phyloP scores from a whole-genome alignment of 1,284 basidiomycete genomes.

The Cryptococcus sp. region DNA sequence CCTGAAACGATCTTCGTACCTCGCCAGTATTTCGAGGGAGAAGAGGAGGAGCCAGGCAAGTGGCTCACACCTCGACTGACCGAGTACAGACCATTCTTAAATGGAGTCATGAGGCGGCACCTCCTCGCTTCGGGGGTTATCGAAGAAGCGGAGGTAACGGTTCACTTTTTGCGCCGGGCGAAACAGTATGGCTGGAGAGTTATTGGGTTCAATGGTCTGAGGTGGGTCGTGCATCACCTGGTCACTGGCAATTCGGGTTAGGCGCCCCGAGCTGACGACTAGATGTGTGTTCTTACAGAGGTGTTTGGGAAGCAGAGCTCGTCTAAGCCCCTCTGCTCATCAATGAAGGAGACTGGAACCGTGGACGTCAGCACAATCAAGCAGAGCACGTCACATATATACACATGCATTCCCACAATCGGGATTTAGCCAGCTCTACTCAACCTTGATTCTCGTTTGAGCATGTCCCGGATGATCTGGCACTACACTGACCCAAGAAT shows the following conservation, averaged over 20 bases:
- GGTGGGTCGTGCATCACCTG: slow-evolving; percentile 22
- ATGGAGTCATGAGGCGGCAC: slow-evolving; percentile 40
- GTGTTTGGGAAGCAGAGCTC: slow-evolving; percentile 46
- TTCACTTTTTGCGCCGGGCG: slow-evolving; percentile 27
- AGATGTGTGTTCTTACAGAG: slow-evolving; percentile 16
- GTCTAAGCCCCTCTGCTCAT: not conserved
- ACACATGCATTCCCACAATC: too few relatives aligned
- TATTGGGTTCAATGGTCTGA: slow-evolving; percentile 48
- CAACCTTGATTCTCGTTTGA: not conserved
- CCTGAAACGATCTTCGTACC: too few relatives aligned
- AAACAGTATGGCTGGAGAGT: slow-evolving; percentile 28
- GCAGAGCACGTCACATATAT: too few relatives aligned
- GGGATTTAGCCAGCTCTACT: not conserved
- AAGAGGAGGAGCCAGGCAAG: not conserved
- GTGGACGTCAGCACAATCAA: too few relatives aligned
- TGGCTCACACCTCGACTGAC: slow-evolving; percentile 43
- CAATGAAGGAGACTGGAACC: too few relatives aligned
- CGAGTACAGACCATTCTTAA: slow-evolving; percentile 27
- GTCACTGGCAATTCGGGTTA: not conserved
- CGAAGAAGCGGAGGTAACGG: slow-evolving; percentile 27
- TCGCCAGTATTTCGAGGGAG: too few relatives aligned
- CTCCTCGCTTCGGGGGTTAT: slow-evolving; percentile 34
- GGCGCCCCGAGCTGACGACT: not conserved
- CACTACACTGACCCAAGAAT: slow-evolving; percentile 16
- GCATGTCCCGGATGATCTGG: not conserved